Evolutionary conservation across 164 flowering plant species (phyloP), one percentile per base, ranked within the genome.

Genomic region (Litsea cubeba): DNA sequence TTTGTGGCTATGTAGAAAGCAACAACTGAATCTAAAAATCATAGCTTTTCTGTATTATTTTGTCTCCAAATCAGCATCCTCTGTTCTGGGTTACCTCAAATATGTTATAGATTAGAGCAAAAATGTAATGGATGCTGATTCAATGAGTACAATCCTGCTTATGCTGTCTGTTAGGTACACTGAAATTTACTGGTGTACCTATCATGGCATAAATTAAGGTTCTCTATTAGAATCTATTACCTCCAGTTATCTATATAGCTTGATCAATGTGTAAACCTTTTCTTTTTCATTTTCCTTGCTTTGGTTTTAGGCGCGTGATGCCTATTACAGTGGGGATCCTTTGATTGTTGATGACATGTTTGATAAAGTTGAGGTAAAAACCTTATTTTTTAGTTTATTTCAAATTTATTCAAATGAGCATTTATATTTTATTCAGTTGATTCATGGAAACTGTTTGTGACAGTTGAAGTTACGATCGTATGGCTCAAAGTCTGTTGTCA

Each of bases 281-380:
- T 3, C 22, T 22, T 63, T 10, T 24, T 22, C 28, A 0, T 22
- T 20, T 8, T 63, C 14, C 28, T 22, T 22, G 12, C 46, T 50
- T 25, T 18, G 58, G 11, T 46, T 74, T 3, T 66, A 94, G 99
- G 99, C 98, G 1, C 84, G 95, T 71, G 92, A 91, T 83, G 87
- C 99, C 3, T 93, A 91, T 82, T 95, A 95, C 74, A 90, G 90
- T 65, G 98, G 99, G 20, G 78, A 79, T 24, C 99, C 99, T 66
- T 83, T 95, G 84, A 95, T 95, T 67, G 81, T 89, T 25, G 99
- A 95, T 81, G 97, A 95, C 81, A 89, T 95, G 97, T 95, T 95
- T 79, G 99, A 95, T 79, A 87, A 85, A 87, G 90, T 95, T 26
- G 99, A 95, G 97, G 99, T 93, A 80, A n/a, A n/a, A n/a, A 76